Evolutionary conservation across 2,329 filamentous ascomycete genomes (phyloP), one percentile per base, ranked within the genome.

Genomic region (Pyrenophora tritici-repentis): DNA sequence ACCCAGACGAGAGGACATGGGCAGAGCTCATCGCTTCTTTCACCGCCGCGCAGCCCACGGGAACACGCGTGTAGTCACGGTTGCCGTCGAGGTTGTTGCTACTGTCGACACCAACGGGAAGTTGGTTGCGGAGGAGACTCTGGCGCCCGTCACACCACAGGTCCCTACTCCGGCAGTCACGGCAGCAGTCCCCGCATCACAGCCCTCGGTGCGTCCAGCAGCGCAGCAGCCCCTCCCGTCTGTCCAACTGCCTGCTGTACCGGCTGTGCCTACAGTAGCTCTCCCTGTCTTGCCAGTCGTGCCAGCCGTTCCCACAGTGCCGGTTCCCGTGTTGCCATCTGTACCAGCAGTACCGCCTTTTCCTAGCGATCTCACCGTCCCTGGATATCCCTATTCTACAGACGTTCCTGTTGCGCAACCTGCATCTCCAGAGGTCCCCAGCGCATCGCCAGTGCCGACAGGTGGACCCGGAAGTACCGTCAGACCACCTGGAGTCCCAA

Each of bases 341-440:
- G 69, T 71, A 7, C 71, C 71, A 6, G 47, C 70, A 2, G 71
- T 73, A 7, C 70, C 70, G 29, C 53, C 67, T 10, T 75, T 73
- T 44, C 72, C 73, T 1, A 69, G 57, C 50, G 61, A 71, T 29
- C 55, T 73, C 0, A 58, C 65, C 2, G 71, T 73, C 2, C 70
- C 70, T 12, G 58, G 67, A 6, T 73, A 69, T 47, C 72, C 71
- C 24, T 73, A 54, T 36, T 59, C 68, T 17, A 63, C 70, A n/a
- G 58, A 58, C 29, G 53, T 56, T 7, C 47, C 58, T 26, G 53
- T 44, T n/a, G 35, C 36, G 5, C 49, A 39, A 16, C 50, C 47
- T n/a, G 35, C 41, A 9, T 53, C 44, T 31, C 53, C 56, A 6
- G 47, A 48, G 17, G 26, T 41, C 3, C 36, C 42, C 9, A 35